Evolutionary conservation across 179 eudicot species (phyloP), one percentile per base, ranked within the genome.

Genomic region (Nepenthes alata): DNA sequence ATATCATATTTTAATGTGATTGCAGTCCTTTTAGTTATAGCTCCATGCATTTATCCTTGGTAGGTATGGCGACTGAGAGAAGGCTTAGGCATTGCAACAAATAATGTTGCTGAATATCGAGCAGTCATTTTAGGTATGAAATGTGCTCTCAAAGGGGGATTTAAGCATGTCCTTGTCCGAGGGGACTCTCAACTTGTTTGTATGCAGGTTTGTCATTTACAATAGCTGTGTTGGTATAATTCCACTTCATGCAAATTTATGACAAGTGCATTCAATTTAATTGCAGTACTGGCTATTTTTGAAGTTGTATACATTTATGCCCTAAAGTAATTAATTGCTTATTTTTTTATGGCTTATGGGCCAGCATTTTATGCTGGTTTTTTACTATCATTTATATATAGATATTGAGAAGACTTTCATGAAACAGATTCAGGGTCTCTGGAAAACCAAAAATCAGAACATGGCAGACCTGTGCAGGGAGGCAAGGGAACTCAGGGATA

Each of bases 31-130:
- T 3, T 2, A n/a, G 11, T 47, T 49, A 5, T 37, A n/a, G 3
- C 52, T 7, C 15, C 45, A 56, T 41, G 59, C 54, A 51, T 47
- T 35, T 64, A 13, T 37, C 62, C 61, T 65, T 55, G 47, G 11
- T 62, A 91, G 97, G 89, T 86, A 49, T 84, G 70, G 69, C 78
- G 74, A 55, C 60, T 91, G 74, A 78, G 87, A 51, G 98, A 91
- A 83, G 96, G 98, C 45, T 81, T 91, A 52, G 96, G 97, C 45
- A 72, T 82, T 63, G 91, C 96, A 53, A 88, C 97, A 48, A 82
- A 80, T 70, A 91, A 91, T 78, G 96, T 81, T 64, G 96, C 96
- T 59, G 98, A 91, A 71, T 91, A 91, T 74, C 83, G 98, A 66
- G 81, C 76, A 47, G 72, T 82, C 63, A 80, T 88, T 65, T 86